Base-by-base conservation (phyloP, 495 filamentous ascomycete genomes). In the Xylona heveae region DNA sequence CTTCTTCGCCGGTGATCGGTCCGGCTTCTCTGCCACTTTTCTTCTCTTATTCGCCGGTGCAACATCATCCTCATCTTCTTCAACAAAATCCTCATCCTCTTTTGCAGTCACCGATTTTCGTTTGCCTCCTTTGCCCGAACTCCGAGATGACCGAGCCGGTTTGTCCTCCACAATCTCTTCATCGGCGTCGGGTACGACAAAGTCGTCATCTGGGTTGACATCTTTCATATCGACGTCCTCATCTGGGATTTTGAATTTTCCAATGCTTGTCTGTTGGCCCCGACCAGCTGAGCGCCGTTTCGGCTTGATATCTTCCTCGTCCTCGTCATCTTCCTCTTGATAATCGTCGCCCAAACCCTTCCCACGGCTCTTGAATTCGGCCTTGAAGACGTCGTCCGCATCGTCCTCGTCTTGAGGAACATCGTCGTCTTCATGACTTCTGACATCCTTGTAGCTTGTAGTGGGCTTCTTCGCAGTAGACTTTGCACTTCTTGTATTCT, bases 331-430 rank as follows among this genome's bases (percentile, higher is more conserved):
- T 34, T 70, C 70, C 17, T 56, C 62, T 21, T 78, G 72, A 28
- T 74, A 75, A 41, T 75, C 70, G 40, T 78, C 75, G 44, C 68
- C 74, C 23, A 63, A 49, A 24, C 40, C 47, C 38, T 71, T 78
- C 30, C 48, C 48, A 28, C 54, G 52, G 35, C 49, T 51, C 40
- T 57, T 63, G n/a, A 63, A 67, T 30, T 75, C 72, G 0, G 66
- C 64, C 1, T 66, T 68, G 44, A 73, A 76, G 10, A 82, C 75
- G 41, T 84, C 77, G 36, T 82, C 77, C 8, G 60, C 69, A 4
- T 61, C 74, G 33, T 76, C 66, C n/a, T 58, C 53, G 22, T 61
- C 57, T 6, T 73, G 64, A 32, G 62, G 52, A 19, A 53, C 62
- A 41, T 65, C 60, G 1, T 53, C 56, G 19, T 67, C 44, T 14